Percentiles rank a stretch among this genome's conserved stretches.
Evolutionary conservation across 129 eudicot genomes (phyloP).

Genomic region (Logfia minima): DNA sequence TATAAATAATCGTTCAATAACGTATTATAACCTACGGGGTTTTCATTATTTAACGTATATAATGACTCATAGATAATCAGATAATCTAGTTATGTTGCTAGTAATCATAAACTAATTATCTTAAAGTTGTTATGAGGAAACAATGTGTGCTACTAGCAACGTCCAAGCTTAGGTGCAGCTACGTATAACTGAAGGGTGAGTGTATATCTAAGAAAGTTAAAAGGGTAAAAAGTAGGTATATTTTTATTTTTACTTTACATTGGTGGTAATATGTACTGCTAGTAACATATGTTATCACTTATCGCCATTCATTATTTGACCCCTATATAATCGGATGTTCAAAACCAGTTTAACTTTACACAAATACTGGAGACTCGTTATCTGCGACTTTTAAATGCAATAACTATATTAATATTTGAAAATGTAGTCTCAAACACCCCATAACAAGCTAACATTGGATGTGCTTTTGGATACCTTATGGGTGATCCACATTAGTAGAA

Average conservation of each 20-base stretch:
- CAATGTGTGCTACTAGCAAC: not conserved
- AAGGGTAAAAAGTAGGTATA: not conserved
- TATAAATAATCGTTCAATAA: too few relatives aligned
- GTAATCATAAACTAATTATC: not conserved
- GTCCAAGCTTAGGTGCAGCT: not conserved
- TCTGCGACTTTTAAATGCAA: not conserved
- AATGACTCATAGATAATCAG: not conserved
- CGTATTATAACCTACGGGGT: too few relatives aligned
- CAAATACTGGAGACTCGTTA: not conserved
- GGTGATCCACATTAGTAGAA: slow-evolving; percentile 82
- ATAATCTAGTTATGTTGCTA: not conserved
- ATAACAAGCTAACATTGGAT: not conserved
- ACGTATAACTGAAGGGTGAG: too few relatives aligned
- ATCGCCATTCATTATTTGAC: not conserved
- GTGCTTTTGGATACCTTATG: slow-evolving; percentile 59
- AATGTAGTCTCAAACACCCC: not conserved
- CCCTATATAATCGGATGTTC: not conserved
- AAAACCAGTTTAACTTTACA: not conserved
- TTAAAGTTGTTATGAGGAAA: too few relatives aligned
- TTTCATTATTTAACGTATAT: not conserved
- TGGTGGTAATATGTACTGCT: not conserved
- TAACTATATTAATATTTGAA: not conserved
- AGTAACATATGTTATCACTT: not conserved
- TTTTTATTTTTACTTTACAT: not conserved
- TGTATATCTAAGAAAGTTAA: not conserved